phyloP scores from a whole-genome alignment of 2,329 filamentous ascomycete genomes.

The Ciborinia camelliae region DNA sequence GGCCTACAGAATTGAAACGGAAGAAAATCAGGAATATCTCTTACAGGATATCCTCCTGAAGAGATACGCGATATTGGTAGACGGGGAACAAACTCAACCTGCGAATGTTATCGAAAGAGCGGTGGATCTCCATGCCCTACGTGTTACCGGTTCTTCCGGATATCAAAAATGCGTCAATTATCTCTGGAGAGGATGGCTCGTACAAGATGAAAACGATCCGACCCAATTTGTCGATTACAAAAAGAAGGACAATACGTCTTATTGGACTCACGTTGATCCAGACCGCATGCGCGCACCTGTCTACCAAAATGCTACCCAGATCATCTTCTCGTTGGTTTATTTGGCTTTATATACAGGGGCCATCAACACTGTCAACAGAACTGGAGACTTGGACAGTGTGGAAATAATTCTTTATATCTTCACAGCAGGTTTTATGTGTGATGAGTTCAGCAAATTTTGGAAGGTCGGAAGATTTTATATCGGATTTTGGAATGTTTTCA shows the following conservation, averaged over 20 bases:
- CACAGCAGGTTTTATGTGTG: conserved; percentile 84
- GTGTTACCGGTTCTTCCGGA: conserved; percentile 84
- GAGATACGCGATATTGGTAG: conserved; percentile 76
- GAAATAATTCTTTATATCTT: conserved; percentile 87
- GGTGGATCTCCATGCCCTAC: conserved; percentile 85
- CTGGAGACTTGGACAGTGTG: conserved; percentile 77
- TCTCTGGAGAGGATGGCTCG: conserved; percentile 92
- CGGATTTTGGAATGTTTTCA: conserved; percentile 97
- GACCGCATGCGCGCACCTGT: conserved; percentile 89
- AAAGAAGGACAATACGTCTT: conserved; percentile 72
- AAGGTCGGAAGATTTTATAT: conserved; percentile 91
- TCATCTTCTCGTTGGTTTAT: conserved; percentile 80
- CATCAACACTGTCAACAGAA: conserved; percentile 89
- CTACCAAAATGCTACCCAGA: conserved; percentile 88
- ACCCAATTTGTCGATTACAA: conserved; percentile 87
- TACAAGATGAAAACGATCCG: conserved; percentile 92
- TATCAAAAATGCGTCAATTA: conserved; percentile 91
- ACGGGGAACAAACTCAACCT: conserved; percentile 68
- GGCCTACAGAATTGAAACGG: conserved; percentile 68
- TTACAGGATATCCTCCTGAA: conserved; percentile 80
- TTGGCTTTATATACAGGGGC: conserved; percentile 82
- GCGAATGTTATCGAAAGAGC: conserved; percentile 90
- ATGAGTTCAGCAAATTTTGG: conserved; percentile 85
- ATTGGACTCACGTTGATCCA: conserved; percentile 82
- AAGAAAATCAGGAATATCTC: conserved; percentile 75